Base-by-base conservation (phyloP, 2,329 filamentous ascomycete genomes). In the Blumeria hordei region DNA sequence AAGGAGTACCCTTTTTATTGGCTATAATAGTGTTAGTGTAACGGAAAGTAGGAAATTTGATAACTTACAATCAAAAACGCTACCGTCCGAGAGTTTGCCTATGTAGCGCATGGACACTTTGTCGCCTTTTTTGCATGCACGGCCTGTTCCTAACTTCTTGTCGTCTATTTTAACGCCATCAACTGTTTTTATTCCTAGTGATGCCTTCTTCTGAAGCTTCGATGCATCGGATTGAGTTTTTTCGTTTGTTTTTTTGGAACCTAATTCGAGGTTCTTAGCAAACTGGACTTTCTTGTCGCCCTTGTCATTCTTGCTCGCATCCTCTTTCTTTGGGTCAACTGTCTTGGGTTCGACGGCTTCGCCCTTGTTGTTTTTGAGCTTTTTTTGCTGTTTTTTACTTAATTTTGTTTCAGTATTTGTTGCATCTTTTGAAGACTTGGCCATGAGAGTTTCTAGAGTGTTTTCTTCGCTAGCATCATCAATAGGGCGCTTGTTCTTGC, bases 1-100 rank as follows among this genome's bases (percentile, higher is more conserved):
- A 98, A 57, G 93, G 90, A 74, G 94, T 88, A 64, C 92, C 92
- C 74, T 93, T 95, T 78, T 96, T 98, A 78, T 98, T 96, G 70
- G 88, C 86, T 88, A 64, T 45, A 60, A 14, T 54, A 7, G 18
- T 11, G 32, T 55, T 32, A 44, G 16, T 16, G 4, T 50, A 11
- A 10, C 1, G 5, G 10, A 43, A 32, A 16, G 7, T 11, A 28
- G 6, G 14, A 16, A 7, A 33, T 8, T 44, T 41, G 21, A 35
- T 18, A 34, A 77, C 82, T 75, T 72, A 88, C 84, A 77, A 71
- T 96, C 90, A 66, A 98, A 98, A 62, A 94, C 81, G 73, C 95
- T 93, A 70, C 88, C 88, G 69, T 94, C 84, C 66, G 82, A 78
- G 59, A 92, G 83, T 77, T 98, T 98, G 70, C 92, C 92, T 64